Conservation (phyloP, 352 stramenopile genomes). For the Pseudoperonospora humuli region DNA sequence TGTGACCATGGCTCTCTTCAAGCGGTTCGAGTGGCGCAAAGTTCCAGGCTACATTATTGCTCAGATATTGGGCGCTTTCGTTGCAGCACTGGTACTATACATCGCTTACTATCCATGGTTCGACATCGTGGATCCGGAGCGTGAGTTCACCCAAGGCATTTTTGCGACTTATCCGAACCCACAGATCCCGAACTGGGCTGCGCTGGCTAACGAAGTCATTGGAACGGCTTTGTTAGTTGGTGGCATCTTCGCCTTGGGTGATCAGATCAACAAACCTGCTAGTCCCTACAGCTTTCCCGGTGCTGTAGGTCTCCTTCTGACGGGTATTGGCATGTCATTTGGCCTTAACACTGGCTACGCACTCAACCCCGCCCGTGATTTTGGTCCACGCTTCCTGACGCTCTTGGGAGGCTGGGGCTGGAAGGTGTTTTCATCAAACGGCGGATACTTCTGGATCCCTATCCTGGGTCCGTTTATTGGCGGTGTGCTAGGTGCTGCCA, state of each 20-base stretch:
- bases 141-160: constrained; percentile 30
- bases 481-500: constrained; percentile 44
- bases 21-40: constrained; percentile 45
- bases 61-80: constrained; percentile 42
- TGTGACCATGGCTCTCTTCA: constrained; percentile 38
- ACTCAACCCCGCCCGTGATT: constrained; percentile 38
- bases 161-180: constrained; percentile 43
- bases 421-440: constrained; percentile 32
- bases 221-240: constrained; percentile 32
- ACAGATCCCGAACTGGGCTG: constrained; percentile 31
- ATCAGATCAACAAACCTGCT: constrained; percentile 38
- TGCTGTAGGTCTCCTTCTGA: constrained; percentile 27
- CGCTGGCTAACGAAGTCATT: constrained; percentile 37
- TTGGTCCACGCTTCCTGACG: constrained; percentile 38
- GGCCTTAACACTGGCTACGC: constrained; percentile 34
- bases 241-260: constrained; percentile 36
- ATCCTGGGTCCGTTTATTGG: constrained; percentile 65
- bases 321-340: constrained; percentile 31
- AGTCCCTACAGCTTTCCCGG: constrained; percentile 31
- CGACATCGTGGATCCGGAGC: constrained; percentile 33
- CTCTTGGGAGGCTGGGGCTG: constrained; percentile 39
- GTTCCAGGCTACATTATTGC: constrained; percentile 41
- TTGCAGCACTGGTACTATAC: constrained; percentile 35
- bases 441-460: constrained; percentile 75
- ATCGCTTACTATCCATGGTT: constrained; percentile 58